These are phyloP conservation scores for Pseudogymnoascus sp. DNA, from an alignment of 2,329 filamentous ascomycete species.

Conservation along the genomic window DNA sequence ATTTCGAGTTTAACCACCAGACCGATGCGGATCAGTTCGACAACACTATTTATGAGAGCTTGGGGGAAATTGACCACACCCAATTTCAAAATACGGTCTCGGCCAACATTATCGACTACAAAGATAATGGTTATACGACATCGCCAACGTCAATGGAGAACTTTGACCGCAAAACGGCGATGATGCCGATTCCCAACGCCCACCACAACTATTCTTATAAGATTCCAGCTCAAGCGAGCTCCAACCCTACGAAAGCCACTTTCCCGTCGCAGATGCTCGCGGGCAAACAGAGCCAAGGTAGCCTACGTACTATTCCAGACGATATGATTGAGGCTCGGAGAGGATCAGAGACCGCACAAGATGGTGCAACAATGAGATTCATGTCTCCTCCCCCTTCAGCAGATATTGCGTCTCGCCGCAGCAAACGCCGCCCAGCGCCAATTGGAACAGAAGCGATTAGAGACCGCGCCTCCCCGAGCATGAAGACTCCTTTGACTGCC, in stretches of 20 bases:
- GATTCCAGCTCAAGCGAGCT: background rate
- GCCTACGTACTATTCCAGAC: background rate
- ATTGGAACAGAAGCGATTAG: constrained; percentile 4
- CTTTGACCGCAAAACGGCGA: background rate
- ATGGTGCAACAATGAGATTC: constrained; percentile 1
- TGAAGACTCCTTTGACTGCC: background rate
- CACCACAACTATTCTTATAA: background rate
- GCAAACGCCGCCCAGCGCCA: constrained; percentile 2
- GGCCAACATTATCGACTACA: background rate
- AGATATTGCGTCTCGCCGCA: constrained; percentile 12
- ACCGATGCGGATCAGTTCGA: background rate
- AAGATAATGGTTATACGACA: background rate
- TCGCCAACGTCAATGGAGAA: background rate
- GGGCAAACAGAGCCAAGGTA: background rate
- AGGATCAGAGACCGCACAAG: background rate
- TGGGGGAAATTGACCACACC: background rate
- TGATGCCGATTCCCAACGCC: background rate
- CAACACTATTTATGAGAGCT: background rate
- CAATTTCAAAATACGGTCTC: background rate
- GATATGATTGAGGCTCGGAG: background rate
- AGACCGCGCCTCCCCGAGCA: constrained; percentile 1
- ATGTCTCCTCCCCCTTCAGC: constrained; percentile 12
- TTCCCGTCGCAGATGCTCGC: constrained; percentile 8
- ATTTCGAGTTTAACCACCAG: background rate
- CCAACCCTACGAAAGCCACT: background rate